Conservation (phyloP, 2,329 filamentous ascomycete species). For the Fusarium nelsonii region DNA sequence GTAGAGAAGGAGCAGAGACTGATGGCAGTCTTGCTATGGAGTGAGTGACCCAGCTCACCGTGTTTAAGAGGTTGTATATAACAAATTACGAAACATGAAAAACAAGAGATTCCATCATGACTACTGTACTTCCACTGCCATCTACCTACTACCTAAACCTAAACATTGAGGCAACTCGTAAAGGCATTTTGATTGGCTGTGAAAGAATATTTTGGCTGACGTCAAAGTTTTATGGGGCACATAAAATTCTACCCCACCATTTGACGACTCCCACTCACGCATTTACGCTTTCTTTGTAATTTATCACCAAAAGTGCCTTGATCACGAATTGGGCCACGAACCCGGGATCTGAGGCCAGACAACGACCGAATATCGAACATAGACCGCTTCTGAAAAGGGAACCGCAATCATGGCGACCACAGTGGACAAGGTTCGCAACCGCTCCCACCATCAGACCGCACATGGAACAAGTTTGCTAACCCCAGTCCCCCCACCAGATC, state of each 20-base stretch:
- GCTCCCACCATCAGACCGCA: constrained; percentile 4
- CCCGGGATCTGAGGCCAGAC: constrained; percentile 37
- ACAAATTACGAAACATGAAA: constrained; percentile 32
- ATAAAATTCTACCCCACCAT: constrained; percentile 52
- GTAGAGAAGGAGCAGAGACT: constrained; percentile 21
- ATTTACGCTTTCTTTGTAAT: constrained; percentile 40
- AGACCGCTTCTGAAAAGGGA: constrained; percentile 25
- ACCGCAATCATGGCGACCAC: constrained; percentile 87
- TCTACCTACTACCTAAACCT: neutral
- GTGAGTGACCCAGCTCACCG: constrained; percentile 1
- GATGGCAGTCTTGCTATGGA: constrained; percentile 9
- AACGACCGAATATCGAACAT: constrained; percentile 18
- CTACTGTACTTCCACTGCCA: neutral
- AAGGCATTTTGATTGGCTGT: constrained; percentile 25
- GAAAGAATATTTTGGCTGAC: constrained; percentile 45
- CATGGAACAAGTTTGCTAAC: constrained; percentile 51
- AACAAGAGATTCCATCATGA: neutral
- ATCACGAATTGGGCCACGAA: constrained; percentile 36
- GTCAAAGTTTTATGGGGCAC: constrained; percentile 48
- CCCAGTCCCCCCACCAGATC: constrained; percentile 70
- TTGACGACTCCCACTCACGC: constrained; percentile 42
- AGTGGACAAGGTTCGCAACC: constrained; percentile 84
- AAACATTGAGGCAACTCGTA: neutral
- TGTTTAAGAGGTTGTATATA: constrained; percentile 24
- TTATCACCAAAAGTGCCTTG: constrained; percentile 44